Percentiles rank a stretch among this genome's conserved stretches.
phyloP scores from a whole-genome alignment of 495 filamentous ascomycete genomes.

The Daldinia caldariorum region DNA sequence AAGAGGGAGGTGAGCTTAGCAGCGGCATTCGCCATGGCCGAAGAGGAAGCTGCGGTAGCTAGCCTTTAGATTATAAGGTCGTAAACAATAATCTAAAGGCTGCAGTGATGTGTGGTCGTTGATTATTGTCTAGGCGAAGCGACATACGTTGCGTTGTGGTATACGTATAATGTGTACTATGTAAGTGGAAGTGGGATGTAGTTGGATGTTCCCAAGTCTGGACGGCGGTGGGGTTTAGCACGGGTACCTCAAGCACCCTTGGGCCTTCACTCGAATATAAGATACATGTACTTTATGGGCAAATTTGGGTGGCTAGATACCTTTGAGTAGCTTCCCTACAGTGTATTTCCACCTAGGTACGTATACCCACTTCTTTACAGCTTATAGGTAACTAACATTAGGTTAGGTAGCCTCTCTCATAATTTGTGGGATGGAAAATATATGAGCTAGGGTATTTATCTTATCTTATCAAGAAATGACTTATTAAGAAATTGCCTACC shows the following conservation, averaged over 20 bases:
- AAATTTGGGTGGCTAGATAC: not conserved
- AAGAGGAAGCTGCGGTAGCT: not conserved
- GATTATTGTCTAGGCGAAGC: not conserved
- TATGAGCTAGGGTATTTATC: conserved; percentile 5
- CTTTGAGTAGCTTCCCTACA: not conserved
- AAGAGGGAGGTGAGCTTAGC: conserved; percentile 62
- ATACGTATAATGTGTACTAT: conserved; percentile 2
- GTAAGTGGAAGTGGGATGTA: conserved; percentile 1
- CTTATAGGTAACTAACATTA: not conserved
- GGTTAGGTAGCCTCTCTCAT: not conserved
- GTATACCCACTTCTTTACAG: not conserved
- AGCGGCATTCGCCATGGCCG: conserved; percentile 53
- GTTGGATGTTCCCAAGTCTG: not conserved
- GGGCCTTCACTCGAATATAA: not conserved
- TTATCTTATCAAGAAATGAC: conserved; percentile 13
- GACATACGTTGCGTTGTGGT: not conserved
- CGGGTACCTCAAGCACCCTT: conserved; percentile 2
- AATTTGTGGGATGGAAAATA: conserved; percentile 15
- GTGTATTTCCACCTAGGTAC: not conserved
- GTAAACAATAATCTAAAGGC: not conserved
- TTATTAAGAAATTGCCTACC: not conserved
- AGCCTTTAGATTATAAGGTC: conserved; percentile 4
- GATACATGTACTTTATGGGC: not conserved
- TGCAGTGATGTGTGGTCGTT: not conserved
- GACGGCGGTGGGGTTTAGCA: not conserved